Percentiles rank a stretch among this genome's conserved stretches.
phyloP scores from a whole-genome alignment of 2,329 filamentous ascomycete genomes.

The Bipolaris oryzae region DNA sequence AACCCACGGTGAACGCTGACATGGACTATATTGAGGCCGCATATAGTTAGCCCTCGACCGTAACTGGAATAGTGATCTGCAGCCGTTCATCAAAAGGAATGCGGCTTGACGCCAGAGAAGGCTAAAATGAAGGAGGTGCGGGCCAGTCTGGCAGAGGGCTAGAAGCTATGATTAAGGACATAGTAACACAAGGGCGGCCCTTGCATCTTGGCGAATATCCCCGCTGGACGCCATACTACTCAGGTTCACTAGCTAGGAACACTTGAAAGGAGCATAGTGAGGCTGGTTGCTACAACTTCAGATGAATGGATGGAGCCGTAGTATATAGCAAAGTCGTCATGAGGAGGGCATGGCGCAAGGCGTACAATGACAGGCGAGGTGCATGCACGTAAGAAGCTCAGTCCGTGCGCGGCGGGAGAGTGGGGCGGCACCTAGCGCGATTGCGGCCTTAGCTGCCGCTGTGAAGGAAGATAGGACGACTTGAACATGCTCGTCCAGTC shows the following conservation, averaged over 20 bases:
- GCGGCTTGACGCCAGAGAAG: slow-evolving; percentile 17
- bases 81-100: slow-evolving; percentile 20
- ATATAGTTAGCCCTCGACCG: slow-evolving; percentile 34
- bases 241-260: neutral
- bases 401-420: slow-evolving; percentile 10
- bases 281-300: neutral
- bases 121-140: slow-evolving; percentile 22
- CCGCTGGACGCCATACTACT: neutral
- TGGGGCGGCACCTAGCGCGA: slow-evolving; percentile 15
- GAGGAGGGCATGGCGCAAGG: slow-evolving; percentile 1
- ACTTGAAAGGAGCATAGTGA: neutral
- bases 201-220: neutral
- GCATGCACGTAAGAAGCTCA: slow-evolving; percentile 19
- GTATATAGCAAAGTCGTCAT: slow-evolving; percentile 13
- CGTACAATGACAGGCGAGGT: slow-evolving; percentile 6
- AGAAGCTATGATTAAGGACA: slow-evolving; percentile 14
- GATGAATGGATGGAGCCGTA: slow-evolving; percentile 3
- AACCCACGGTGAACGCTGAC: slow-evolving; percentile 36
- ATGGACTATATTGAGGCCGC: slow-evolving; percentile 25
- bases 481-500: slow-evolving; percentile 7
- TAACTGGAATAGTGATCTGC: slow-evolving; percentile 24
- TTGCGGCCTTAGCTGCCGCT: slow-evolving; percentile 18
- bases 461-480: slow-evolving; percentile 24
- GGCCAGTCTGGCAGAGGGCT: slow-evolving; percentile 27
- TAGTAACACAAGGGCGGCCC: slow-evolving; percentile 15